Evolutionary conservation across 306 rosid genomes (phyloP).

Genomic region (Vigna angularis): DNA sequence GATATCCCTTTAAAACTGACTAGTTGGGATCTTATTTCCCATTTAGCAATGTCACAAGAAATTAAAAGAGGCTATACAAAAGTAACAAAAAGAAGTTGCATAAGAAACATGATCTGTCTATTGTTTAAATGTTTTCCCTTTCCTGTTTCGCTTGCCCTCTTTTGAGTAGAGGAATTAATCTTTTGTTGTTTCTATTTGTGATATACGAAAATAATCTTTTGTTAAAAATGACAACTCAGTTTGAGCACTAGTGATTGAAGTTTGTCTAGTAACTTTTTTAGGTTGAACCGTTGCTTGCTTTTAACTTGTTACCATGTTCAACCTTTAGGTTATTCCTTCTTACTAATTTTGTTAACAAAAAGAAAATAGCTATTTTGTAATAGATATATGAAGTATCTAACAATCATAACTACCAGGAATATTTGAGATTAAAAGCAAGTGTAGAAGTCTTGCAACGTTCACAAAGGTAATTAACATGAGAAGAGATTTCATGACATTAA

Average conservation of each 20-base stretch:
- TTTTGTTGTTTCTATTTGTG: too few relatives aligned
- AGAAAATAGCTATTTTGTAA: too few relatives aligned
- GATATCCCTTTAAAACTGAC: not conserved
- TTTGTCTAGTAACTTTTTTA: too few relatives aligned
- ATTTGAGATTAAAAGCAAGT: constrained; percentile 73
- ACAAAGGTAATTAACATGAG: constrained; percentile 63
- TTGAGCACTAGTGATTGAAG: too few relatives aligned
- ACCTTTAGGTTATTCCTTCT: not conserved
- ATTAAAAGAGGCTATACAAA: not conserved
- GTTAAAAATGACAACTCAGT: too few relatives aligned
- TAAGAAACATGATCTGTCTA: not conserved
- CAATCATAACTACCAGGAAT: constrained; percentile 72
- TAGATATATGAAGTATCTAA: not conserved
- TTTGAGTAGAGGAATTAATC: not conserved
- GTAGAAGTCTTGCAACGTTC: constrained; percentile 81
- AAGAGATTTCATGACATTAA: not conserved
- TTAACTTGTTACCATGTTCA: not conserved
- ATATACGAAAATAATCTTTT: too few relatives aligned
- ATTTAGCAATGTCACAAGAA: not conserved
- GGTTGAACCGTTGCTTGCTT: not conserved
- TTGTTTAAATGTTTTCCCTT: constrained; percentile 6
- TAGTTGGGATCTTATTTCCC: constrained; percentile 23
- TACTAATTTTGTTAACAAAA: not conserved
- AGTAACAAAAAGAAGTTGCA: not conserved
- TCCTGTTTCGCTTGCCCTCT: constrained; percentile 7